A percentile compares a stretch with the other conserved stretches of the same genome.
Conservation (phyloP, 1,284 basidiomycete species). For the Leucoagaricus sp. region DNA sequence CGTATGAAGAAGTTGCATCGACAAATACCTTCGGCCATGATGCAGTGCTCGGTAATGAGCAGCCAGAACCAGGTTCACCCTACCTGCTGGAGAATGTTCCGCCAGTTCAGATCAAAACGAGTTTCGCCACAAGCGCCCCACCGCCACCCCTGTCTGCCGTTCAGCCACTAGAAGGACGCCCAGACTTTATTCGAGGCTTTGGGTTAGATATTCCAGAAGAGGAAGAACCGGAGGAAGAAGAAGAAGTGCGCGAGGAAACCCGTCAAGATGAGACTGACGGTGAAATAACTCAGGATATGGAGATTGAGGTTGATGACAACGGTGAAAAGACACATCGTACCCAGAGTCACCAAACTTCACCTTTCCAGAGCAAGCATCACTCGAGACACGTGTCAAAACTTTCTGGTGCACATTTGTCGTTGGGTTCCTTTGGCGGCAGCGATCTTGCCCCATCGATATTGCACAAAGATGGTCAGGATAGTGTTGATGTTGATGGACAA, state of each 20-base stretch:
- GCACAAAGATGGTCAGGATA: constrained; percentile 12
- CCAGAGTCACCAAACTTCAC: constrained; percentile 33
- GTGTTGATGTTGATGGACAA: constrained; percentile 27
- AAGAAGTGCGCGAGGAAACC: constrained; percentile 27
- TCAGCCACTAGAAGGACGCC: constrained; percentile 54
- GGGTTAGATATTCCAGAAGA: constrained; percentile 78
- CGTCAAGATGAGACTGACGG: constrained; percentile 27
- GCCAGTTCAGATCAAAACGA: background rate
- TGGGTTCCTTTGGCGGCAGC: constrained; percentile 59
- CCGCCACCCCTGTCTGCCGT: constrained; percentile 40
- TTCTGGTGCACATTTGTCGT: constrained; percentile 65
- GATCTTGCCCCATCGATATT: constrained; percentile 24
- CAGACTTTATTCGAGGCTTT: constrained; percentile 76
- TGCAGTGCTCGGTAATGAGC: constrained; percentile 54
- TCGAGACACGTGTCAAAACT: constrained; percentile 71
- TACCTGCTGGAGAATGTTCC: constrained; percentile 15
- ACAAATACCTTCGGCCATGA: constrained; percentile 62
- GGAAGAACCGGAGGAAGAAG: constrained; percentile 50
- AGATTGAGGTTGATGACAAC: constrained; percentile 37
- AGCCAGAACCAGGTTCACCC: constrained; percentile 29
- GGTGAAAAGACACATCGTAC: constrained; percentile 20
- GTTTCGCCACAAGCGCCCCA: constrained; percentile 50
- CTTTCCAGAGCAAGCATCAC: constrained; percentile 51
- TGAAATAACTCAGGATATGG: constrained; percentile 33
- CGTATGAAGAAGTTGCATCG: constrained; percentile 32